Conservation (phyloP, 768 basidiomycete species). For the Melanogaster broomeanus region DNA sequence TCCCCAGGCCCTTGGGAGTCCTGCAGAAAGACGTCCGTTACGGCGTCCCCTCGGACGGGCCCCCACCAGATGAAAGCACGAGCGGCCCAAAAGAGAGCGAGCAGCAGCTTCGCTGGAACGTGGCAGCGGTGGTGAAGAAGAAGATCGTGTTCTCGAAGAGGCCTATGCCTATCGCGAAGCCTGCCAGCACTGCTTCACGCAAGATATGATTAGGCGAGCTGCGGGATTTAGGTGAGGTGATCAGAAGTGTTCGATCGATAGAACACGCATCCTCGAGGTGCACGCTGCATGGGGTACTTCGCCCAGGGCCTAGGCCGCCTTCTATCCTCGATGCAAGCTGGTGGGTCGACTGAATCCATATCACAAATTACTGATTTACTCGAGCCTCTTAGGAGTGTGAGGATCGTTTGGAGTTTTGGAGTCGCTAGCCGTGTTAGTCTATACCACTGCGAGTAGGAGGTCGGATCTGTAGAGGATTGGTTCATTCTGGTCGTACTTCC, state of each 20-base stretch:
- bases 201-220: conserved; percentile 15
- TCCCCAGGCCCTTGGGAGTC: conserved; percentile 83
- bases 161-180: conserved; percentile 68
- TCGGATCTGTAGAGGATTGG: too few species aligned
- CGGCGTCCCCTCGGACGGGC: neutral
- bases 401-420: neutral
- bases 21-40: conserved; percentile 41
- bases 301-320: conserved; percentile 20
- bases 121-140: conserved; percentile 71
- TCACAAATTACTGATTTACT: neutral
- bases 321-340: neutral
- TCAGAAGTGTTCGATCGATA: conserved; percentile 3
- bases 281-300: conserved; percentile 16
- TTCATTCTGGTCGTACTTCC: neutral
- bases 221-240: neutral
- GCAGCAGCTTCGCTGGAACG: conserved; percentile 49
- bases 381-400: neutral
- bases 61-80: neutral
- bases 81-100: conserved; percentile 1
- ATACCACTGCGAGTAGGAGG: neutral
- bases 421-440: neutral
- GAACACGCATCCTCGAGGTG: conserved; percentile 15
- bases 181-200: conserved; percentile 21
- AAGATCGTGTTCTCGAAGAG: conserved; percentile 85
- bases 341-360: neutral